Evolutionary conservation across 139 green algal genomes (phyloP).

Genomic region (Chlorella vulgaris): DNA sequence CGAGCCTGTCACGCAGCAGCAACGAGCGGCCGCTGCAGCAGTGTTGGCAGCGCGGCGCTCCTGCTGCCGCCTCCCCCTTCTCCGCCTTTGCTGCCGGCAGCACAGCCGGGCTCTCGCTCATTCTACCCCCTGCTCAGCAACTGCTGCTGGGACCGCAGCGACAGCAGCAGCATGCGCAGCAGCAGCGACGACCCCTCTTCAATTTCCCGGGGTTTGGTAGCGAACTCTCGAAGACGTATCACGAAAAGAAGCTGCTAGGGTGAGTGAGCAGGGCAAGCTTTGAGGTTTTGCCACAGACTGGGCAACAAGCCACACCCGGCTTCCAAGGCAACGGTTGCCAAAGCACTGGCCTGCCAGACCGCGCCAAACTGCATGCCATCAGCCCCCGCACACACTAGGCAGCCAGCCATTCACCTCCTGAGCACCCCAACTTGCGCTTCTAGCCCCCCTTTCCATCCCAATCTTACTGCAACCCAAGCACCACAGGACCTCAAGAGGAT

Average conservation of each 20-base stretch:
- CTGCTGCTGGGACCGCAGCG: not conserved
- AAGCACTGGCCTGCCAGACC: no score
- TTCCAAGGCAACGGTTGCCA: no score
- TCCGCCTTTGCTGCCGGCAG: not conserved
- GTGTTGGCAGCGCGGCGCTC: not conserved
- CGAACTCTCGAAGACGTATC: slow-evolving; percentile 44
- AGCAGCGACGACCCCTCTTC: slow-evolving; percentile 21
- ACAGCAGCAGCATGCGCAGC: not conserved
- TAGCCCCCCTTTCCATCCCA: no score
- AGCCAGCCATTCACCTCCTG: no score
- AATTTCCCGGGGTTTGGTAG: slow-evolving; percentile 24
- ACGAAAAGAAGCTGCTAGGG: slow-evolving; percentile 51
- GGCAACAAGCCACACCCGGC: no score
- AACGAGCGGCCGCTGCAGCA: not conserved
- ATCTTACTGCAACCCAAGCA: not conserved
- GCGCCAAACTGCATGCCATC: no score
- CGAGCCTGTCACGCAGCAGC: not conserved
- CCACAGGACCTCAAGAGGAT: no score
- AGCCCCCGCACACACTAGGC: no score
- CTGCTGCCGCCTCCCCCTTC: no score
- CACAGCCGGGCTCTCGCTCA: not conserved
- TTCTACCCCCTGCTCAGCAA: not conserved
- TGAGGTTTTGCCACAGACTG: no score
- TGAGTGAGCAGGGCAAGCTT: not conserved
- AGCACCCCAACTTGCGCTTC: no score